Evolutionary conservation across 2,329 filamentous ascomycete species (phyloP), one percentile per base, ranked within the genome.

Genomic region (Stagonosporopsis vannaccii): DNA sequence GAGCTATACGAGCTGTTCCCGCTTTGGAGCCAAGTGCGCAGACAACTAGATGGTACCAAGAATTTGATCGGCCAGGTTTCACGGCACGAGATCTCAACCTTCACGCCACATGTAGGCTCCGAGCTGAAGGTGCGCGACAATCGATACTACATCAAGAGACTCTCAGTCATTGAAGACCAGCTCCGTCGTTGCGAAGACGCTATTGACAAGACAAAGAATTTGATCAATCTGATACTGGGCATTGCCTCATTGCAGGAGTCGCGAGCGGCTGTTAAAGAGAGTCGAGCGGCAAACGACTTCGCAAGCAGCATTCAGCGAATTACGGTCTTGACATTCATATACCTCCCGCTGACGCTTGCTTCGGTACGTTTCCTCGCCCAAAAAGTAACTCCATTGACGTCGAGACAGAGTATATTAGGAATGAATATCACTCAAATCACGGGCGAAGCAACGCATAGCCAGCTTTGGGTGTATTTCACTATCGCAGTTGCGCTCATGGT

Each of bases 351-450:
- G 36, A 63, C 53, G n/a, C 48, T 63, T 17, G 59, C 59, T 35
- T 57, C 59, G 17, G 59, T 62, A 45, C 12, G 45, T 33, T 22
- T 7, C 20, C 12, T 15, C 2, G 4, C 4, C n/a, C 8, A 20
- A 20, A 42, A 22, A 2, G 26, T 5, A 9, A 30, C 26, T 6
- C 32, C 9, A 6, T 20, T 44, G 28, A 44, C 41, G 12, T n/a
- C 19, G 5, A 23, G 2, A 33, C 32, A 63, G 59, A 60, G 61
- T 25, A 57, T 64, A 11, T 39, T 62, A 6, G 59, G 61, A 2
- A 64, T 62, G 61, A 64, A 60, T 25, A 32, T 64, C 7, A 50
- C 26, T 1, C 54, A 64, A 7, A 57, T 64, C 5, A 62, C 59
- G 4, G 59, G 54, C 9, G 51, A 58, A 11, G 17, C 9, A 17